phyloP scores from a whole-genome alignment of 768 basidiomycete genomes.

The Serendipita indica region DNA sequence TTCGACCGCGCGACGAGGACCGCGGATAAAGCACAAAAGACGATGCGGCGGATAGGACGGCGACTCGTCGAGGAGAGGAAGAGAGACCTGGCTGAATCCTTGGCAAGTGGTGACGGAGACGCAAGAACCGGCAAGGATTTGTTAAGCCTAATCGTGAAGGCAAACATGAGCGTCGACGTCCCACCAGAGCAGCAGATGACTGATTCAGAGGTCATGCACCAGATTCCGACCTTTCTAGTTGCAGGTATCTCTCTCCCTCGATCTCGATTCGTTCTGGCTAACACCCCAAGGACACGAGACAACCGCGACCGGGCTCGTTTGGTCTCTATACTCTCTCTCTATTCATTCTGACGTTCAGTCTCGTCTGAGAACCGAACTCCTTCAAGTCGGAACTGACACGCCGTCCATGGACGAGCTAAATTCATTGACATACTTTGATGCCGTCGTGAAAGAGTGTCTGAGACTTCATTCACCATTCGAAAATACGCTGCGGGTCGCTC shows the following conservation, averaged over 20 bases:
- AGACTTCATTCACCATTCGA: conserved; percentile 41
- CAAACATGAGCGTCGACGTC: conserved; percentile 49
- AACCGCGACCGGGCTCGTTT: conserved; percentile 30
- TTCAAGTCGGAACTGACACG: conserved; percentile 34
- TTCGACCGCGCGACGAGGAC: background rate
- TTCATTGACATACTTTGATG: conserved; percentile 54
- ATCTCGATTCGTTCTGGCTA: conserved; percentile 16
- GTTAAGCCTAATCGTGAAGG: conserved; percentile 42
- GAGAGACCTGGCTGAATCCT: conserved; percentile 14
- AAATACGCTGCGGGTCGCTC: conserved; percentile 29
- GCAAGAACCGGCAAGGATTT: conserved; percentile 32
- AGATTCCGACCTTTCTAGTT: conserved; percentile 45
- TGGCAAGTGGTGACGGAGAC: conserved; percentile 9
- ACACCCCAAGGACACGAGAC: conserved; percentile 16
- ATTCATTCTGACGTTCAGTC: conserved; percentile 34
- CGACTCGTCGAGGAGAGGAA: conserved; percentile 22
- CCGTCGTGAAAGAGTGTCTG: conserved; percentile 44
- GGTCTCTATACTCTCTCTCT: conserved; percentile 44
- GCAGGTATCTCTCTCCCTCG: conserved; percentile 49
- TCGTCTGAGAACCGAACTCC: conserved; percentile 44
- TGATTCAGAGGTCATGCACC: conserved; percentile 46
- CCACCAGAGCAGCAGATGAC: conserved; percentile 39
- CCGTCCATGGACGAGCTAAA: conserved; percentile 59
- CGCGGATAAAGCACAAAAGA: background rate
- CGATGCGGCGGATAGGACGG: background rate